Percentiles rank a stretch among this genome's conserved stretches.
phyloP scores from a whole-genome alignment of 306 rosid species.

The Calophaca sinica region DNA sequence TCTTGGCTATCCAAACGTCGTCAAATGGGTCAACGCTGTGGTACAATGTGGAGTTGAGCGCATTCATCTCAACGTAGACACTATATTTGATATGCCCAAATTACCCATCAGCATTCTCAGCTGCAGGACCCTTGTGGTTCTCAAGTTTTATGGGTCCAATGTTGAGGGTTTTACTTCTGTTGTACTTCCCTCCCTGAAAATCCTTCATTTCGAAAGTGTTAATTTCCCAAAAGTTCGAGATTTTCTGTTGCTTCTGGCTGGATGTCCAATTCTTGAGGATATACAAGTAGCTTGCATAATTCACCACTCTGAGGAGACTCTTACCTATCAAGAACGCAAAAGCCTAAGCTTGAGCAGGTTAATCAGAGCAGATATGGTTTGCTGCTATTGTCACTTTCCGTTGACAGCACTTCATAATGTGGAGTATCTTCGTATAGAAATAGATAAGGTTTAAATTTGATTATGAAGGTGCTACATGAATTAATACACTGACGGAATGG shows the following conservation, averaged over 20 bases:
- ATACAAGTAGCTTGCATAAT: not conserved
- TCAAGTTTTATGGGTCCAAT: not conserved
- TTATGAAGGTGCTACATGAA: not conserved
- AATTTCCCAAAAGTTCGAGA: too few relatives aligned
- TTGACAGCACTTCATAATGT: not conserved
- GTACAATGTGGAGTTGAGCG: not conserved
- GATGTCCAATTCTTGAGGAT: slow-evolving; percentile 5
- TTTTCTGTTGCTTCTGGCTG: not conserved
- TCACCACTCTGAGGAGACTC: not conserved
- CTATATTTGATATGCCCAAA: not conserved
- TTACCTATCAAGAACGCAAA: not conserved
- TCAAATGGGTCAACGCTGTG: not conserved
- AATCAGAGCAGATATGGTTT: not conserved
- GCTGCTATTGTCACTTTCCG: not conserved
- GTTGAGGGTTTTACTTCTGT: not conserved
- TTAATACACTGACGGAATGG: too few relatives aligned
- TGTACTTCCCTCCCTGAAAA: slow-evolving; percentile 11
- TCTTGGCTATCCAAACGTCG: not conserved
- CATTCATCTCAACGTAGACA: not conserved
- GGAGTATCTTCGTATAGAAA: not conserved
- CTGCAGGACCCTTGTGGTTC: slow-evolving; percentile 7
- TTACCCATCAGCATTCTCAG: not conserved
- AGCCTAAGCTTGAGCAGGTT: not conserved
- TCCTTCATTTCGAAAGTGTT: not conserved
- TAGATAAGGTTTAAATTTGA: not conserved